Conservation (phyloP, 345 rosid species). For the Gynandropsis gynandra region DNA sequence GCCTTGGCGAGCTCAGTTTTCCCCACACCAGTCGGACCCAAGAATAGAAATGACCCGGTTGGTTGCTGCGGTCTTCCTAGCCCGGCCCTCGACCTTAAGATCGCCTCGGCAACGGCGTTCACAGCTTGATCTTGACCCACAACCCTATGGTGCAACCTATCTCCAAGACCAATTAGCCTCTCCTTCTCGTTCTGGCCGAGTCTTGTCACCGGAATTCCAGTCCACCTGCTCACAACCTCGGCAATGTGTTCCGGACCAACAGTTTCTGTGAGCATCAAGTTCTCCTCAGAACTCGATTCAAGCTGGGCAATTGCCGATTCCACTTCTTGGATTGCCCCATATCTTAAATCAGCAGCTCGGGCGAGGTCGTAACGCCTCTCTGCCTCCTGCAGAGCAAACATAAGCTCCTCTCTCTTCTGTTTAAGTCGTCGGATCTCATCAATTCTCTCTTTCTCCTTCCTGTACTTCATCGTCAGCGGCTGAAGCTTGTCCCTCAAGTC, state of each 20-base stretch:
- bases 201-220: slow-evolving; percentile 69
- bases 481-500: slow-evolving; percentile 88
- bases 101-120: slow-evolving; percentile 61
- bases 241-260: slow-evolving; percentile 91
- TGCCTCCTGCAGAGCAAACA: slow-evolving; percentile 69
- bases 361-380: slow-evolving; percentile 86
- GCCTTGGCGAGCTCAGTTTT: slow-evolving; percentile 92
- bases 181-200: slow-evolving; percentile 74
- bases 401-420: slow-evolving; percentile 74
- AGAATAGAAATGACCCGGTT: slow-evolving; percentile 59
- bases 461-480: slow-evolving; percentile 80
- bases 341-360: slow-evolving; percentile 79
- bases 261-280: slow-evolving; percentile 69
- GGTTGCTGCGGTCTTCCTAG: slow-evolving; percentile 84
- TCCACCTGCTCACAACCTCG: slow-evolving; percentile 93
- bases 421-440: slow-evolving; percentile 80
- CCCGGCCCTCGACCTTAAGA: slow-evolving; percentile 64
- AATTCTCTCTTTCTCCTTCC: slow-evolving; percentile 79
- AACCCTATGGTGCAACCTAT: slow-evolving; percentile 64
- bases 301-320: slow-evolving; percentile 59
- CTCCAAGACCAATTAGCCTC: slow-evolving; percentile 55
- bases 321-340: slow-evolving; percentile 79
- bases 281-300: slow-evolving; percentile 59
- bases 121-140: slow-evolving; percentile 75
- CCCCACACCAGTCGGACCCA: slow-evolving; percentile 76